A percentile compares a stretch with the other conserved stretches of the same genome.
These are phyloP conservation scores for Syncephalis plumigaleata DNA, from an alignment of 371 early-diverging fungal species.

Conservation along the genomic window DNA sequence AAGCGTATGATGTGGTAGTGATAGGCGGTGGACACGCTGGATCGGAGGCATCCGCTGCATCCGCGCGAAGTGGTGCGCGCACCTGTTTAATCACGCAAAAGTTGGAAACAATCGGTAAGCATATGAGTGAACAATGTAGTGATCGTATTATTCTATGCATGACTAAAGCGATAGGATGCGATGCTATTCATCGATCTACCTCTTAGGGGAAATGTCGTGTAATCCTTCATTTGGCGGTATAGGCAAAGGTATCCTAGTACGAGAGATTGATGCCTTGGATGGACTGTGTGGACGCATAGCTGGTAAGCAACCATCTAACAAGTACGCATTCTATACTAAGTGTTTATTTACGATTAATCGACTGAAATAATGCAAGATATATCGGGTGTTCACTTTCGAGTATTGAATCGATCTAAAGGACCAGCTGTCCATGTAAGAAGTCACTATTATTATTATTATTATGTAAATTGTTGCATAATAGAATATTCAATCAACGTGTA, in stretches of 20 bases:
- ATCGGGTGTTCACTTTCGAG: constrained; percentile 72
- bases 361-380: constrained; percentile 27
- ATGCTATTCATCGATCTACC: neutral
- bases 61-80: constrained; percentile 59
- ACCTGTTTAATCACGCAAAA: constrained; percentile 65
- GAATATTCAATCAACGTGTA: no score
- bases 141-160: neutral
- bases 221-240: constrained; percentile 81
- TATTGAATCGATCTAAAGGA: constrained; percentile 72
- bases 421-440: constrained; percentile 68
- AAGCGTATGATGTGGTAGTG: constrained; percentile 44
- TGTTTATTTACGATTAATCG: no score
- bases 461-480: no score
- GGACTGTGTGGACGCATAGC: constrained; percentile 65
- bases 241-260: constrained; percentile 65
- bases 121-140: neutral
- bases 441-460: no score
- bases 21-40: constrained; percentile 85
- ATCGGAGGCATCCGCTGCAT: constrained; percentile 69
- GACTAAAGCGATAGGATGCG: neutral
- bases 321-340: neutral
- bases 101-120: constrained; percentile 45
- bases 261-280: constrained; percentile 73
- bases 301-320: constrained; percentile 12
- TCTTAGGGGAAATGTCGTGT: constrained; percentile 69